phyloP scores from a whole-genome alignment of 2,329 filamentous ascomycete species.

The Phaeosphaeria sp. region DNA sequence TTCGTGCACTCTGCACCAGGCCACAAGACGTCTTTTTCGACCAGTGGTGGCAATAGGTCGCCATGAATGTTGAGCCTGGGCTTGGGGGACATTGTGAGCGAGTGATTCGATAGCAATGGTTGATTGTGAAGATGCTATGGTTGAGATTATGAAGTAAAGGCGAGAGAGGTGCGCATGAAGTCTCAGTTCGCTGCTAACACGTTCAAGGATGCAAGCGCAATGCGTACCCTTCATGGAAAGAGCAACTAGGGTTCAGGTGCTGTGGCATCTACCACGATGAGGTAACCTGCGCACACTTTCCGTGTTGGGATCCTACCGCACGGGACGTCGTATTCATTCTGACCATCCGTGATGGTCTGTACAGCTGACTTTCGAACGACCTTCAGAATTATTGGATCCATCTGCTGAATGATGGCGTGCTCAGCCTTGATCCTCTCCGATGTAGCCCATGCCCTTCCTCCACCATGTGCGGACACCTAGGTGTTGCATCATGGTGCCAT shows the following conservation, averaged over 20 bases:
- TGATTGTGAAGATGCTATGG: background rate
- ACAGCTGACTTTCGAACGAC: too few relatives aligned
- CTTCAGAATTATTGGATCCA: too few relatives aligned
- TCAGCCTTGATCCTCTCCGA: slow-evolving; percentile 22
- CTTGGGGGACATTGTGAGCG: background rate
- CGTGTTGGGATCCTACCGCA: too few relatives aligned
- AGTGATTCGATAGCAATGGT: background rate
- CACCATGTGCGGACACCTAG: slow-evolving; percentile 70
- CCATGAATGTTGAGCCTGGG: background rate
- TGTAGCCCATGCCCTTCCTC: slow-evolving; percentile 70
- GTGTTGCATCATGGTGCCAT: slow-evolving; percentile 66
- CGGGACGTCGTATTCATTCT: too few relatives aligned
- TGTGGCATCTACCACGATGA: too few relatives aligned
- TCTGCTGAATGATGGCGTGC: background rate
- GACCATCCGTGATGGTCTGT: too few relatives aligned
- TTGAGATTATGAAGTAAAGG: background rate
- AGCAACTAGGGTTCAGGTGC: background rate
- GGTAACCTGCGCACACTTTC: too few relatives aligned
- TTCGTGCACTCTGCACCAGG: background rate
- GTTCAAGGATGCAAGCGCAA: background rate
- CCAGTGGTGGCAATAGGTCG: background rate
- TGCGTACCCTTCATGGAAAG: background rate
- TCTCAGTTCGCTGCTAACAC: background rate
- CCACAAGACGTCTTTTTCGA: background rate
- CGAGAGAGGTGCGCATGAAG: background rate